Conservation (phyloP, 2,329 filamentous ascomycete species). For the Sporothrix pallida region DNA sequence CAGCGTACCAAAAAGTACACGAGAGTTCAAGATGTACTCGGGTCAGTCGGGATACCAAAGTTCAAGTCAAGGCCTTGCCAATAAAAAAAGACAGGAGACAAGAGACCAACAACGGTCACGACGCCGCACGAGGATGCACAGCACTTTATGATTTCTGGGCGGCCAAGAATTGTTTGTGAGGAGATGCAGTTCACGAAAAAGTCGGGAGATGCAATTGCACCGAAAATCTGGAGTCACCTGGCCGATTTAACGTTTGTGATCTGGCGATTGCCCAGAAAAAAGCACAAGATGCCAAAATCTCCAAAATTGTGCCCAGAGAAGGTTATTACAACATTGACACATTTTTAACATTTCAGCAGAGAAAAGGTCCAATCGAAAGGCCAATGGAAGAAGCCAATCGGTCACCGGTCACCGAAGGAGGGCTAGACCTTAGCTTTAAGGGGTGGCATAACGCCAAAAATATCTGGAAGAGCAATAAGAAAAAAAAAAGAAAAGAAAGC, state of each 20-base stretch:
- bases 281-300: too few relatives aligned
- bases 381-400: background rate
- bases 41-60: background rate
- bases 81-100: too few relatives aligned
- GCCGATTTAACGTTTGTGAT: background rate
- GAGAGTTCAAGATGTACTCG: slow-evolving; percentile 4
- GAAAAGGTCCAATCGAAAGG: too few relatives aligned
- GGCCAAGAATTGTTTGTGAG: background rate
- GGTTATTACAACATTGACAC: too few relatives aligned
- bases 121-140: background rate
- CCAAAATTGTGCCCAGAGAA: too few relatives aligned
- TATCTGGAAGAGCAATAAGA: background rate
- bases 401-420: background rate
- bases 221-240: background rate
- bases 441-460: background rate
- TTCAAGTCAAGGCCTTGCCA: too few relatives aligned
- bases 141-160: slow-evolving; percentile 8
- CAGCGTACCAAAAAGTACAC: background rate
- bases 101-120: background rate
- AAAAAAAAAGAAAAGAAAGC: background rate
- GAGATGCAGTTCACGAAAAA: too few relatives aligned
- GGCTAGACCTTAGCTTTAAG: background rate
- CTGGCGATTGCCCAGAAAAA: background rate
- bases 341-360: too few relatives aligned
- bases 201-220: background rate